Conservation (phyloP, 2,329 filamentous ascomycete species). For the Beauveria sp. region DNA sequence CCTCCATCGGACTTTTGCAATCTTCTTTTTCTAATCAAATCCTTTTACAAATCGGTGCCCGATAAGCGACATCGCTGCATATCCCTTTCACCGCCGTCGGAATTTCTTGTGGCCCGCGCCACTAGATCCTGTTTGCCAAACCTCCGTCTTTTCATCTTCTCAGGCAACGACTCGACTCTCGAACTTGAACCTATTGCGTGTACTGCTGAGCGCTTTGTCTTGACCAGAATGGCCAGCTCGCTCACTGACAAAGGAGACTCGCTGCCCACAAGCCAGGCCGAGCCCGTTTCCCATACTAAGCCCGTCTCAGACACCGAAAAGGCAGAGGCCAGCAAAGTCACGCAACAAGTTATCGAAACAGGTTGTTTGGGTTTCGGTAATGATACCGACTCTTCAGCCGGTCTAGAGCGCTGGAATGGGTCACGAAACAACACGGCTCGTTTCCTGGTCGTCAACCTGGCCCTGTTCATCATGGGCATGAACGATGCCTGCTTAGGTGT, state of each 20-base stretch:
- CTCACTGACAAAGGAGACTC: not conserved
- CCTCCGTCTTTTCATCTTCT: not conserved
- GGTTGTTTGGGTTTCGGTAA: not conserved
- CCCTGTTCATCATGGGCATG: conserved; percentile 58
- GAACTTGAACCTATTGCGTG: too few relatives aligned
- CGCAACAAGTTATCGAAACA: conserved; percentile 9
- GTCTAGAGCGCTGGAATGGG: conserved; percentile 54
- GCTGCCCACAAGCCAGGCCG: not conserved
- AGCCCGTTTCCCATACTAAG: not conserved
- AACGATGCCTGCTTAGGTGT: conserved; percentile 61
- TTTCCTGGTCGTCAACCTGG: conserved; percentile 50
- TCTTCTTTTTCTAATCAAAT: not conserved
- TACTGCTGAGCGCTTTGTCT: not conserved
- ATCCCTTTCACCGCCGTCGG: not conserved
- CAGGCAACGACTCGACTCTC: not conserved
- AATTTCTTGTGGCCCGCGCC: not conserved
- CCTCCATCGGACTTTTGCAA: not conserved
- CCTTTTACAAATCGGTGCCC: not conserved
- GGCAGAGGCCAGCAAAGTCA: not conserved
- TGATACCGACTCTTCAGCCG: conserved; percentile 7
- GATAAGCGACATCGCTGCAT: not conserved
- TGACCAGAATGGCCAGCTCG: not conserved
- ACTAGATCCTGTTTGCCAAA: not conserved
- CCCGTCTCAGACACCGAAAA: not conserved
- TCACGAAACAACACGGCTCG: conserved; percentile 51